phyloP scores from a whole-genome alignment of 139 green algal species.

The Haematococcus lacustris region DNA sequence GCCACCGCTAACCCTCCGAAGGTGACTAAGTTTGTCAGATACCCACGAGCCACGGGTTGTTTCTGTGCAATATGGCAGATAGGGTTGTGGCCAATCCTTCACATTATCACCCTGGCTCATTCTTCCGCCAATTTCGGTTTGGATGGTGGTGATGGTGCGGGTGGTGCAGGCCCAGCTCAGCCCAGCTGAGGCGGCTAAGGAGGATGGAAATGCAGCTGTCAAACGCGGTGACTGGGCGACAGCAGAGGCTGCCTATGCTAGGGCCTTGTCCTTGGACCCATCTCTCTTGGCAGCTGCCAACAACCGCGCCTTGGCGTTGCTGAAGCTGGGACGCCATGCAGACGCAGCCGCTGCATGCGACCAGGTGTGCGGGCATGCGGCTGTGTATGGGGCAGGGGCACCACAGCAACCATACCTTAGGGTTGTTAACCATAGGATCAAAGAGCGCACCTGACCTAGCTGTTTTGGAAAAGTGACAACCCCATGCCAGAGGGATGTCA shows the following conservation, averaged over 20 bases:
- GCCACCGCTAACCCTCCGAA: neutral
- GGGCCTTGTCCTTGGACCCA: conserved; percentile 49
- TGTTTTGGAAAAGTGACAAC: neutral
- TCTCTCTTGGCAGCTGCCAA: conserved; percentile 43
- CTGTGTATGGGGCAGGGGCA: neutral
- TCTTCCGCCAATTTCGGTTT: neutral
- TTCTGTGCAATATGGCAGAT: neutral
- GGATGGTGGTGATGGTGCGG: neutral
- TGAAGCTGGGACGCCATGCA: conserved; percentile 14
- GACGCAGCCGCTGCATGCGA: neutral
- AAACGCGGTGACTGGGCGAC: conserved; percentile 51
- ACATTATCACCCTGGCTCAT: neutral
- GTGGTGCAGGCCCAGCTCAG: neutral
- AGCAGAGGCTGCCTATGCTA: conserved; percentile 32
- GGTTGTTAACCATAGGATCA: neutral
- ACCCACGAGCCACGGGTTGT: neutral
- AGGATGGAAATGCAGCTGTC: conserved; percentile 70
- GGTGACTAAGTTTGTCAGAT: neutral
- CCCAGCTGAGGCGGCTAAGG: conserved; percentile 48
- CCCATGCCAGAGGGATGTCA: neutral
- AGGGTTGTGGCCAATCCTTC: neutral
- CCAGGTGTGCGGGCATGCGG: neutral
- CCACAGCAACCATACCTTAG: neutral
- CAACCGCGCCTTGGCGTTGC: conserved; percentile 70
- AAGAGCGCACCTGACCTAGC: neutral